Percentiles rank a stretch among this genome's conserved stretches.
Conservation (phyloP, 495 filamentous ascomycete genomes). For the Aspergillus mulundensis region DNA sequence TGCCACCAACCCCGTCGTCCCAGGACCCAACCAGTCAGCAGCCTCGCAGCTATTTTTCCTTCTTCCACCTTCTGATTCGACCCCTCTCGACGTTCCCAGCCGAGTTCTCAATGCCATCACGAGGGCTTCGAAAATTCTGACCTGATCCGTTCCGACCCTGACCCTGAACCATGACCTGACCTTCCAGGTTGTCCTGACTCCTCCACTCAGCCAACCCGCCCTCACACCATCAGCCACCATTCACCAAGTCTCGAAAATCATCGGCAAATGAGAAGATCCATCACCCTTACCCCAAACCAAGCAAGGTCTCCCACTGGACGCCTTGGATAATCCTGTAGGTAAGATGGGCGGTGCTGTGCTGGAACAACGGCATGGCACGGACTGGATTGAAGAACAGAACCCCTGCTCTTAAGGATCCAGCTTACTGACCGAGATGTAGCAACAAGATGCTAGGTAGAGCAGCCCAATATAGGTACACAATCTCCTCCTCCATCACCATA, state of each 20-base stretch:
- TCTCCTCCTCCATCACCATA: not conserved
- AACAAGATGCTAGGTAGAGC: too few relatives aligned
- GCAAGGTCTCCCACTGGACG: not conserved
- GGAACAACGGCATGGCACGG: not conserved
- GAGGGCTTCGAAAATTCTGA: not conserved
- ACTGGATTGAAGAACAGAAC: not conserved
- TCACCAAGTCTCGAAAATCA: not conserved
- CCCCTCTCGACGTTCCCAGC: not conserved
- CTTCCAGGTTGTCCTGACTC: not conserved
- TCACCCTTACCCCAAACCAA: not conserved
- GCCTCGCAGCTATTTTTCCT: not conserved
- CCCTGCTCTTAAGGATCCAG: not conserved
- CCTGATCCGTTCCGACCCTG: not conserved
- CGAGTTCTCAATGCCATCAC: not conserved
- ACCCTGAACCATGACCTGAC: not conserved
- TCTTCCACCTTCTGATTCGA: not conserved
- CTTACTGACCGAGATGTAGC: too few relatives aligned
- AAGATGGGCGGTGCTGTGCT: not conserved
- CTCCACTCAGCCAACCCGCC: not conserved
- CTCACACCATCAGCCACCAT: not conserved
- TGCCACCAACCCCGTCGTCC: not conserved
- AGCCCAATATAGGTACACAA: constrained; percentile 4
- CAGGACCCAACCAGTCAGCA: not conserved
- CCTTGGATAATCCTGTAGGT: not conserved
- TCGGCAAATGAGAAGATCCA: not conserved